Conservation (phyloP, 1,284 basidiomycete genomes). For the Leccinum huronense region DNA sequence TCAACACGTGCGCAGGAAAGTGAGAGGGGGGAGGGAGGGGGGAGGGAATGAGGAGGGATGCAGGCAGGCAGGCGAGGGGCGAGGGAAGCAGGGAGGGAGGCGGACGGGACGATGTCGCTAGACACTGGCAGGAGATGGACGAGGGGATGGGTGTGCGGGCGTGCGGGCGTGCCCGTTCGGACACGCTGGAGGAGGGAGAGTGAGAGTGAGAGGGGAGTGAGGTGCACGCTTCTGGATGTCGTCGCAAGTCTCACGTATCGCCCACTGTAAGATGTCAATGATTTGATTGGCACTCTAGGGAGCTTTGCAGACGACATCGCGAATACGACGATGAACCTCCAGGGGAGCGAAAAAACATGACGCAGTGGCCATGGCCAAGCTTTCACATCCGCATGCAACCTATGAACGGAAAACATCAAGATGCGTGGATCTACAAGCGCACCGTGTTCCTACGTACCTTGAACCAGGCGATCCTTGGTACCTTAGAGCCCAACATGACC, state of each 20-base stretch:
- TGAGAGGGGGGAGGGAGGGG: no score
- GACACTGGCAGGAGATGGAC: no score
- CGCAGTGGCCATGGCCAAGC: constrained; percentile 48
- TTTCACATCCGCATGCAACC: constrained; percentile 54
- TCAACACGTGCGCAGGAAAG: no score
- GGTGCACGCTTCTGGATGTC: constrained; percentile 42
- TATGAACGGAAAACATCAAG: constrained; percentile 14
- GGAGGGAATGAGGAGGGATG: no score
- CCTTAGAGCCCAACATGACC: constrained; percentile 52
- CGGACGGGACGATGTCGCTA: no score
- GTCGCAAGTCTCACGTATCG: constrained; percentile 45
- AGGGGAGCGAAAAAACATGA: constrained; percentile 50
- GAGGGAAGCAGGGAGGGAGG: no score
- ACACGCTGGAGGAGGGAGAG: no score
- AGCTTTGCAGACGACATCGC: constrained; percentile 22
- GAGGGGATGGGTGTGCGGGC: no score
- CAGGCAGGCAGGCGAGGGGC: no score
- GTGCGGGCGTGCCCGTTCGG: no score
- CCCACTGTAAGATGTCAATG: constrained; percentile 43
- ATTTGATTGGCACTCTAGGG: background rate
- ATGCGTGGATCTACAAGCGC: background rate
- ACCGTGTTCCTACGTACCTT: constrained; percentile 39
- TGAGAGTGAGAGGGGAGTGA: constrained; percentile 18
- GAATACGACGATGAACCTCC: constrained; percentile 46
- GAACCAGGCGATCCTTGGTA: constrained; percentile 53